These are phyloP conservation scores for Oleoguttula mirabilis DNA, from an alignment of 495 filamentous ascomycete species.

Conservation along the genomic window DNA sequence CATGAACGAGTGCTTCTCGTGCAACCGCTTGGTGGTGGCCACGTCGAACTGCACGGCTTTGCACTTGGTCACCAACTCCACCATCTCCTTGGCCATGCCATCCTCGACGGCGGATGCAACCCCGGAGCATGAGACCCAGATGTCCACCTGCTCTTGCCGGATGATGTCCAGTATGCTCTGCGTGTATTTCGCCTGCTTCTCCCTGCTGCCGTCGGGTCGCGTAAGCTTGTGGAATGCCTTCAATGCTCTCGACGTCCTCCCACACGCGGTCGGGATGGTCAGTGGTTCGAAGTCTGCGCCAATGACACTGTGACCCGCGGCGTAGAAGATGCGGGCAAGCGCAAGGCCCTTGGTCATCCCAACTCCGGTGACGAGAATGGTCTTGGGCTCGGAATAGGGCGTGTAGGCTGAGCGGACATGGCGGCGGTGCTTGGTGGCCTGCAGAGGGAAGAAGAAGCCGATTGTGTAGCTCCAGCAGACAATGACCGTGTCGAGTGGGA, in stretches of 20 bases:
- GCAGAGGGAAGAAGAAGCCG: constrained; percentile 17
- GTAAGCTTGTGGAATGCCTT: constrained; percentile 42
- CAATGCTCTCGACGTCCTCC: constrained; percentile 37
- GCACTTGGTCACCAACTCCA: constrained; percentile 48
- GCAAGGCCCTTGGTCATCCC: constrained; percentile 54
- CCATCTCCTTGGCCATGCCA: constrained; percentile 46
- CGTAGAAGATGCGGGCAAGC: constrained; percentile 54
- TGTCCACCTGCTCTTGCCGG: constrained; percentile 46
- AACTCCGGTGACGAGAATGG: constrained; percentile 60
- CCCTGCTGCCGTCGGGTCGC: constrained; percentile 20
- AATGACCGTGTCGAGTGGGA: constrained; percentile 43
- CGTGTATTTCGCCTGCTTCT: constrained; percentile 33
- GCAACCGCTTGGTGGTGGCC: constrained; percentile 39
- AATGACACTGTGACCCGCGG: constrained; percentile 56
- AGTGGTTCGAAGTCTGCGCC: constrained; percentile 54
- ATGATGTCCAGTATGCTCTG: constrained; percentile 45
- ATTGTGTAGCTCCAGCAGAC: constrained; percentile 33
- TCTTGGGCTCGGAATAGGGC: constrained; percentile 41
- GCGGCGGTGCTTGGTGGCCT: constrained; percentile 19
- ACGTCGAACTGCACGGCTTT: constrained; percentile 47
- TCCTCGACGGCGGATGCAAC: constrained; percentile 49
- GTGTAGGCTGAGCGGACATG: constrained; percentile 25
- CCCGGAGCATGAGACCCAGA: constrained; percentile 64
- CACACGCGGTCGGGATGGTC: constrained; percentile 30
- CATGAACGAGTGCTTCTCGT: constrained; percentile 49